A percentile compares a stretch with the other conserved stretches of the same genome.
Evolutionary conservation across 192 early-diverging fungal genomes (phyloP).

Genomic region (Irineochytrium annulatum): DNA sequence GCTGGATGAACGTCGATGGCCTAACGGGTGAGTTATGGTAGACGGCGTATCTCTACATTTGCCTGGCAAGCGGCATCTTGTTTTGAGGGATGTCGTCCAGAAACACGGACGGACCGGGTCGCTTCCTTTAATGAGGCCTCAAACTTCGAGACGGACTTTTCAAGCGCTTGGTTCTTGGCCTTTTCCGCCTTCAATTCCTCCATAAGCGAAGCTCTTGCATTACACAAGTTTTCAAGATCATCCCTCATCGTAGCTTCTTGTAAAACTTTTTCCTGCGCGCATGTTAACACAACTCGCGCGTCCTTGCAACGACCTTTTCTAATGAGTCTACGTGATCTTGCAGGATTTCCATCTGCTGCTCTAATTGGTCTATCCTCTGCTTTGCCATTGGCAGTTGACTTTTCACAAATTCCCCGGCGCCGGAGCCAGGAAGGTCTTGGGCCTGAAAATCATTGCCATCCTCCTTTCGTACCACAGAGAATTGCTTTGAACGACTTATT

Average conservation of each 20-base stretch:
- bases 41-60: no score
- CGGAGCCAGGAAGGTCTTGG: background rate
- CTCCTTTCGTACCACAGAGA: constrained; percentile 28
- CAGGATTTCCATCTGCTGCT: constrained; percentile 46
- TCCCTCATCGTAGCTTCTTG: constrained; percentile 11
- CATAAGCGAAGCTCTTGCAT: constrained; percentile 17
- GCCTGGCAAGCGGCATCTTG: no score
- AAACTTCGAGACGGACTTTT: constrained; percentile 2
- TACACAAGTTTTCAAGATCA: constrained; percentile 17
- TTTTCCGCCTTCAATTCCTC: constrained; percentile 30
- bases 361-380: constrained; percentile 49
- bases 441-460: background rate
- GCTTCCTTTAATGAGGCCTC: no score
- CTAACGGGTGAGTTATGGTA: no score
- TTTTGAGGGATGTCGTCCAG: no score
- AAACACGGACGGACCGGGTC: no score
- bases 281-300: background rate
- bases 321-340: constrained; percentile 50
- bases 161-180: constrained; percentile 8
- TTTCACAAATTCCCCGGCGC: no score
- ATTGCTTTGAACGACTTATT: constrained; percentile 44
- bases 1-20: no score
- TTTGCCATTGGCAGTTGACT: constrained; percentile 40
- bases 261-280: constrained; percentile 11
- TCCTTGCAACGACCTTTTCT: constrained; percentile 28